Percentiles rank a stretch among this genome's conserved stretches.
These are phyloP conservation scores for Lolium perenne DNA, from an alignment of 176 grass and related monocot genomes.

Conservation along the genomic window DNA sequence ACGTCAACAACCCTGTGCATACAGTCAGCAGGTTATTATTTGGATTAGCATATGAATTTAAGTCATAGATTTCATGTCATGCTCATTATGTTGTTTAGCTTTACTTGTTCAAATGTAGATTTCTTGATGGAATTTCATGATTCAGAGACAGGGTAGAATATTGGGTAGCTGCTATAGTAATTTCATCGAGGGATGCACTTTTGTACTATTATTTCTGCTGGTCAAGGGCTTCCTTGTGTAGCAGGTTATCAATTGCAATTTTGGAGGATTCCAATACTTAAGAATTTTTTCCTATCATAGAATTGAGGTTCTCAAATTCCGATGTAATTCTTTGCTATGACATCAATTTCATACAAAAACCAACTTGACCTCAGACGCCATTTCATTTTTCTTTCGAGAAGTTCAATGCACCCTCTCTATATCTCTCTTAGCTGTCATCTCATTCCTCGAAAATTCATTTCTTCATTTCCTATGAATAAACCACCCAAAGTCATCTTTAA, in stretches of 20 bases:
- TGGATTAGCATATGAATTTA: constrained; percentile 12
- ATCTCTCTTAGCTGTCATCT: neutral
- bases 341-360: neutral
- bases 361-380: neutral
- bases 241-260: neutral
- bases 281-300: constrained; percentile 3
- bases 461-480: neutral
- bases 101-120: neutral
- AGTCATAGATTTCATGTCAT: constrained; percentile 9
- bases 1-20: neutral
- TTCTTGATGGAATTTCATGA: constrained; percentile 18
- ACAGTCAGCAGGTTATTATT: constrained; percentile 34
- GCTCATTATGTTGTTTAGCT: constrained; percentile 18
- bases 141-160: constrained; percentile 38
- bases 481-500: neutral
- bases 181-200: neutral
- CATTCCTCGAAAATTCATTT: neutral
- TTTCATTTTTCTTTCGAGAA: neutral
- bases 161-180: constrained; percentile 14
- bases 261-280: neutral
- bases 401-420: neutral
- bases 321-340: neutral
- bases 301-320: constrained; percentile 1
- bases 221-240: neutral
- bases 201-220: neutral